A percentile compares a stretch with the other conserved stretches of the same genome.
phyloP scores from a whole-genome alignment of 2,329 filamentous ascomycete genomes.

The Dryadomyces sulphureus region DNA sequence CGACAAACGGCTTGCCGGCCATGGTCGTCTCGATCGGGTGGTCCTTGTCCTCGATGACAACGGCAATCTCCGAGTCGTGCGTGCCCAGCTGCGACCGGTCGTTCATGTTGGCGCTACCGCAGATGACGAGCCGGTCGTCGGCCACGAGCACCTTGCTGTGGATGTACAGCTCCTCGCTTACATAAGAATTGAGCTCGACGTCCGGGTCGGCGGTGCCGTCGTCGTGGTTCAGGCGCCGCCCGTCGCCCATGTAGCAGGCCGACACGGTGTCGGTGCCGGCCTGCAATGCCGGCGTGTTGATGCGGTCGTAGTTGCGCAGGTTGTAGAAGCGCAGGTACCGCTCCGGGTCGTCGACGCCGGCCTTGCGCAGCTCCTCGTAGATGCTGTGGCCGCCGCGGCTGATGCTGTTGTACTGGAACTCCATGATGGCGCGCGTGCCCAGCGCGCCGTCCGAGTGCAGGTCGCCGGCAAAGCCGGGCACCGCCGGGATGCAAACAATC shows the following conservation, averaged over 20 bases:
- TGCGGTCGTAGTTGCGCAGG: slow-evolving; percentile 68
- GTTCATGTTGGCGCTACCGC: slow-evolving; percentile 49
- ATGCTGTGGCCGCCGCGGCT: slow-evolving; percentile 65
- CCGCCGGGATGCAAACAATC: slow-evolving; percentile 63
- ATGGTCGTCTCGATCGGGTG: slow-evolving; percentile 52
- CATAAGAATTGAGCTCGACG: slow-evolving; percentile 43
- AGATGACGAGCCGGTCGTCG: slow-evolving; percentile 70
- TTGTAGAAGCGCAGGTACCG: slow-evolving; percentile 77
- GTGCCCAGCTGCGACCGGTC: slow-evolving; percentile 62
- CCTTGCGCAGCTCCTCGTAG: slow-evolving; percentile 51
- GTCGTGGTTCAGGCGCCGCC: slow-evolving; percentile 47
- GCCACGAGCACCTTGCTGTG: slow-evolving; percentile 63
- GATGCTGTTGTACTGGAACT: slow-evolving; percentile 73
- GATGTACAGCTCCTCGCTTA: slow-evolving; percentile 48
- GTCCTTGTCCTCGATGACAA: slow-evolving; percentile 67
- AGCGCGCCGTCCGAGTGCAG: slow-evolving; percentile 57
- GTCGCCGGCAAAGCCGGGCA: slow-evolving; percentile 73
- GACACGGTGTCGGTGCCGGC: slow-evolving; percentile 70
- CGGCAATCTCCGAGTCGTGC: slow-evolving; percentile 80
- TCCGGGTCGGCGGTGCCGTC: slow-evolving; percentile 19
- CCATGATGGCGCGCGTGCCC: slow-evolving; percentile 74
- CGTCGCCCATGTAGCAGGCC: slow-evolving; percentile 70
- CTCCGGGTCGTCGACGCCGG: slow-evolving; percentile 51
- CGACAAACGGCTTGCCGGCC: slow-evolving; percentile 56
- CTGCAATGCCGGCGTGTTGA: slow-evolving; percentile 55